Evolutionary conservation across 1,284 basidiomycete species (phyloP), one percentile per base, ranked within the genome.

Genomic region (Cryptococcus sp.): DNA sequence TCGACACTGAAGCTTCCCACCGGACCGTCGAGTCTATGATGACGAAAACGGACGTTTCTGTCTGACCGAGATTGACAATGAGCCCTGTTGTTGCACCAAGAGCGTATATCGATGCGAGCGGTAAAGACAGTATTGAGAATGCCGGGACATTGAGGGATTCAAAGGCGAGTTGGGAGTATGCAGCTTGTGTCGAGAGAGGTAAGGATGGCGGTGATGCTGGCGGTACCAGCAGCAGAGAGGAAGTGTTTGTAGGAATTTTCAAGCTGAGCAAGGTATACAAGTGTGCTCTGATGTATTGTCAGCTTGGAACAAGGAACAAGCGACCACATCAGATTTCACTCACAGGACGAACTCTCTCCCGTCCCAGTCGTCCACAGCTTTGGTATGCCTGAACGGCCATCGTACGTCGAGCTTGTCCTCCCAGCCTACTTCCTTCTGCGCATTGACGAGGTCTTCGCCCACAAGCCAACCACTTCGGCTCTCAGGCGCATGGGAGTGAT

Each of bases 131-230:
- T 65, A 96, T 82, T 46, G 86, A 85, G 64, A 97, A 86, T 27
- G 87, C 89, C 4, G 95, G 90, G 46, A 89, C 87, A 74, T 97
- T 96, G 83, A 97, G 91, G n/a, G 88, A 85, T 75, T 98, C 94
- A 72, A 98, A 99, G 75, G 96, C 93, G 57, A 93, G 83, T 72
- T 91, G 91, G 65, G 88, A 89, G 71, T 95, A 91, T 72, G 88
- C 85, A 5, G 86, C 83, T 54, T 84, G 82, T 53, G 89, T 84
- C n/a, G 90, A 83, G 7, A 78, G 67, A 0, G 77, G 69, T 5
- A 78, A 59, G 1, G 67, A 61, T 3, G 72, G 61, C 4, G 70
- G 85, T 17, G 90, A 84, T 20, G 93, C 83, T 20, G 88, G 86
- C 3, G 73, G 77, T 1, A 79, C 57, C 22, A 79, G 65, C 13